Evolutionary conservation across 345 rosid species (phyloP), one percentile per base, ranked within the genome.

Genomic region (Aquilaria sinensis): DNA sequence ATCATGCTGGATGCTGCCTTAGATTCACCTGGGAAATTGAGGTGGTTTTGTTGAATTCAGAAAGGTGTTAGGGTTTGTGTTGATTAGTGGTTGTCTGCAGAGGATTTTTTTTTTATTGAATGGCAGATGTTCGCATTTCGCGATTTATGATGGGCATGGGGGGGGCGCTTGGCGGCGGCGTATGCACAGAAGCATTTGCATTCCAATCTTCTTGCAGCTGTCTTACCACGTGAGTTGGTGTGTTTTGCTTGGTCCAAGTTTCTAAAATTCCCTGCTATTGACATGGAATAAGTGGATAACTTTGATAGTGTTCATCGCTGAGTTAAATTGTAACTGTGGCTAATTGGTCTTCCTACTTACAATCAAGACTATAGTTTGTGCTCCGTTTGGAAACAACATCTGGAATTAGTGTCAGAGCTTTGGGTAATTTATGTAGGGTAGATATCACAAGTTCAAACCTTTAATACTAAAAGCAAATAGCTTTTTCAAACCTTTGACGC

Each of bases 191-290:
- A 81, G 80, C 81, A 83, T 73, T 80, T 90, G 66, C 96, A 90
- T 64, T 58, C 68, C 41, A 86, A 78, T 61, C 86, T 88, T 68
- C 75, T 88, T 63, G 75, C 88, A 15, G 83, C 97, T 71, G 96
- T 96, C 73, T 86, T 90, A 85, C 97, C 93, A 90, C 96, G 96
- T 90, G 97, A 84, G 93, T 88, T 84, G 97, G 97, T 90, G 87
- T 88, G 96, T 90, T 73, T 57, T 62, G 74, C 82, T 62, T 56
- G 74, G 78, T 83, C 77, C 70, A 62, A 31, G 57, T 74, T 73
- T 53, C 15, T 52, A 16, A 16, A 16, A 16, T 16, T 16, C 23
- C 0, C 23, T 16, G 23, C 23, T 16, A 16, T 16, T 16, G 23
- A 16, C 23, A 16, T 16, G 23, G 23, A 16, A 16, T 16, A 16